Evolutionary conservation across 2,329 filamentous ascomycete genomes (phyloP).

Genomic region (Emmonsia crescens): DNA sequence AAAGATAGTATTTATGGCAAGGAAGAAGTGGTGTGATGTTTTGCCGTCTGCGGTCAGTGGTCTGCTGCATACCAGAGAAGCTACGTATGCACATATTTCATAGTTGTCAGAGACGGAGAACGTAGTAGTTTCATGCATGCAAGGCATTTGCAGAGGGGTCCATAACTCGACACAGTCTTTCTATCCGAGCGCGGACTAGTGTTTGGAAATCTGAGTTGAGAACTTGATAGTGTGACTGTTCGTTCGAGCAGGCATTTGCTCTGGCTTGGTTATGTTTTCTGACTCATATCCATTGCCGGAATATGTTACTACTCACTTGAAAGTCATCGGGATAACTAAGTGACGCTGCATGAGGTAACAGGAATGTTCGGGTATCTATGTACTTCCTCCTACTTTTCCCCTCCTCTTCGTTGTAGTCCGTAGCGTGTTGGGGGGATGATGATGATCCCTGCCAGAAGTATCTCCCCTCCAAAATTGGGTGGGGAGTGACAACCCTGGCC

Average conservation of each 20-base stretch:
- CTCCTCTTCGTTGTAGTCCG: neutral
- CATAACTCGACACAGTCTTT: neutral
- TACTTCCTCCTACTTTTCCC: neutral
- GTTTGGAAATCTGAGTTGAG: neutral
- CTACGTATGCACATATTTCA: neutral
- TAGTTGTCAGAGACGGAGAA: neutral
- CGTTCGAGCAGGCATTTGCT: neutral
- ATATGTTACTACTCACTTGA: neutral
- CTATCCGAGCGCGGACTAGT: neutral
- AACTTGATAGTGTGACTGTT: neutral
- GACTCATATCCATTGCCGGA: neutral
- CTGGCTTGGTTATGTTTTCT: too few species aligned
- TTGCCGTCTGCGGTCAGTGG: neutral
- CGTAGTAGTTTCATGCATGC: conserved; percentile 3
- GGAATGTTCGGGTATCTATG: too few species aligned
- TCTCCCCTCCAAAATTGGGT: neutral
- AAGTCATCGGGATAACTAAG: neutral
- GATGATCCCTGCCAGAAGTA: neutral
- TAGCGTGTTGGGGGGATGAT: too few species aligned
- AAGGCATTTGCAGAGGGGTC: neutral
- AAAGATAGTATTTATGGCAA: neutral
- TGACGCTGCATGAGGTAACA: neutral
- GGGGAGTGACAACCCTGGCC: neutral
- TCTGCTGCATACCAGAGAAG: neutral
- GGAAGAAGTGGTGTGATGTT: neutral